These are phyloP conservation scores for Myrmaecium sp. DNA, from an alignment of 2,329 filamentous ascomycete species.

Conservation along the genomic window DNA sequence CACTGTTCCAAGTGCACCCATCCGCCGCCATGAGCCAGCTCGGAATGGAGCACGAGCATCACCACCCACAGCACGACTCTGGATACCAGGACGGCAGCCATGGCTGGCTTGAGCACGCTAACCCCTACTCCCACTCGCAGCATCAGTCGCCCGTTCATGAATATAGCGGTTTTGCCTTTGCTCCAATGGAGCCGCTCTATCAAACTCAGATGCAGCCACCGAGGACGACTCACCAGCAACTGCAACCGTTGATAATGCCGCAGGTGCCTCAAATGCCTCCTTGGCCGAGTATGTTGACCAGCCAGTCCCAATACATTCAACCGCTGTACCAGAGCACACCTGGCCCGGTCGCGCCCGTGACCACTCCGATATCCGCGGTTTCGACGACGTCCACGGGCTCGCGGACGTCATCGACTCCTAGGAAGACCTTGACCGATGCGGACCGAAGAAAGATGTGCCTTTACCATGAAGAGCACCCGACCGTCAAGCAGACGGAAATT, in stretches of 20 bases:
- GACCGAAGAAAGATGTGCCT: conserved; percentile 87
- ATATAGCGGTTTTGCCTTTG: conserved; percentile 22
- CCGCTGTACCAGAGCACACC: conserved; percentile 17
- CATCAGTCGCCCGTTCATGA: conserved; percentile 24
- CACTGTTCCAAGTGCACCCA: conserved; percentile 6
- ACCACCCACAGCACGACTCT: conserved; percentile 7
- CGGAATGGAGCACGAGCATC: conserved; percentile 24
- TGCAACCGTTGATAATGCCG: conserved; percentile 24
- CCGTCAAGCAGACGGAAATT: conserved; percentile 89
- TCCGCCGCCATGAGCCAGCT: conserved; percentile 21
- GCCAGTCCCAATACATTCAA: conserved; percentile 23
- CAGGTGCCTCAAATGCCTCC: no score
- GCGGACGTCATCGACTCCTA: conserved; percentile 42
- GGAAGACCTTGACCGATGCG: conserved; percentile 79
- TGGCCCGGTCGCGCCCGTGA: conserved; percentile 16
- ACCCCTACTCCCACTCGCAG: conserved; percentile 14
- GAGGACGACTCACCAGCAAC: conserved; percentile 21
- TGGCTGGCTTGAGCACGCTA: conserved; percentile 15
- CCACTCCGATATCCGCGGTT: conserved; percentile 20
- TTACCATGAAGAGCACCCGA: conserved; percentile 80
- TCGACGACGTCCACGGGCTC: conserved; percentile 22
- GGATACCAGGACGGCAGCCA: conserved; percentile 14
- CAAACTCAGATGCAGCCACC: conserved; percentile 20
- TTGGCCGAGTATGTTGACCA: conserved; percentile 27
- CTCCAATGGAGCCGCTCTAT: conserved; percentile 24